Conservation (phyloP, 495 filamentous ascomycete genomes). For the Halenospora varia region DNA sequence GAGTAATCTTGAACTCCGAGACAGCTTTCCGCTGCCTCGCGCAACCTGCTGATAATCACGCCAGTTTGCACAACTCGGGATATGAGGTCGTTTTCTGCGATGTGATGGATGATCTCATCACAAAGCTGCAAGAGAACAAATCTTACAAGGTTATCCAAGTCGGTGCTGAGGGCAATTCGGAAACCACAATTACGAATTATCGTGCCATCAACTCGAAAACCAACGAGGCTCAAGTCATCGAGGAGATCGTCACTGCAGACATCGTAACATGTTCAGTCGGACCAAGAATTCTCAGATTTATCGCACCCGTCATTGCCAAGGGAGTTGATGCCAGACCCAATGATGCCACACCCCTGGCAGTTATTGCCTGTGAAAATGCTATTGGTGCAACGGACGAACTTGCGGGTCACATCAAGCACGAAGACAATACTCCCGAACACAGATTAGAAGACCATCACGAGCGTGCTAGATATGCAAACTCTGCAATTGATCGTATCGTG, state of each 20-base stretch:
- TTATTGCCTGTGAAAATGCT: constrained; percentile 97
- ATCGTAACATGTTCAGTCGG: constrained; percentile 95
- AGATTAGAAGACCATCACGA: constrained; percentile 56
- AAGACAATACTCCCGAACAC: constrained; percentile 55
- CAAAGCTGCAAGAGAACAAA: constrained; percentile 63
- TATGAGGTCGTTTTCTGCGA: constrained; percentile 96
- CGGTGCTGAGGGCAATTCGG: constrained; percentile 75
- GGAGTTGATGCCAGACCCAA: constrained; percentile 71
- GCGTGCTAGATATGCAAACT: constrained; percentile 85
- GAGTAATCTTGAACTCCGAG: not conserved
- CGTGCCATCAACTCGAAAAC: constrained; percentile 92
- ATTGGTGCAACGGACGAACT: constrained; percentile 88
- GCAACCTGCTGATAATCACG: constrained; percentile 10
- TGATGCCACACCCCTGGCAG: constrained; percentile 67
- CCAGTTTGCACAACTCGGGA: constrained; percentile 76
- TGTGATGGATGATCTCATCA: constrained; percentile 78
- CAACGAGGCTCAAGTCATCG: constrained; percentile 70
- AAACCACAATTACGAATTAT: constrained; percentile 85
- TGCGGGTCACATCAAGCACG: constrained; percentile 72
- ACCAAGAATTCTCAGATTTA: constrained; percentile 91
- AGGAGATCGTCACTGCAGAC: constrained; percentile 83
- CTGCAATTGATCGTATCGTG: constrained; percentile 96
- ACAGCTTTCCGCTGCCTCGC: not conserved
- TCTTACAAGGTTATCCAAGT: constrained; percentile 92
- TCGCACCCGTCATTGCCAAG: constrained; percentile 90